Evolutionary conservation across 2,329 filamentous ascomycete genomes (phyloP).

Genomic region (Dactylonectria macrodidyma): DNA sequence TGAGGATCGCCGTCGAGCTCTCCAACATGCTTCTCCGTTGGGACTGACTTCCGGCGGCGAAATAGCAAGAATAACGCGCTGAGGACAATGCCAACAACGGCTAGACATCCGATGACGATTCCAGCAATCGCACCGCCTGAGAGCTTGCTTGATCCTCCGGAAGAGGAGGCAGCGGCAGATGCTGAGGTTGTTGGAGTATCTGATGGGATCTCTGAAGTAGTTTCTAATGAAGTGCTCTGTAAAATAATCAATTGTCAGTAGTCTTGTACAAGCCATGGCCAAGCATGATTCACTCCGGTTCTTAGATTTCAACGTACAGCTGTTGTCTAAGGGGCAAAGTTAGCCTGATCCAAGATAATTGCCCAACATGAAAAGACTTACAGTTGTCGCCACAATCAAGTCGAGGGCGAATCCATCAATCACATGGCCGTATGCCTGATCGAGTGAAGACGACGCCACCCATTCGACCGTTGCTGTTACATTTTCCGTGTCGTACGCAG

Average conservation of each 20-base stretch:
- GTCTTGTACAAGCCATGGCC: background rate
- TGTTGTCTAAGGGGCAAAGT: background rate
- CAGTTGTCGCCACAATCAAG: background rate
- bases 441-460: background rate
- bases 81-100: background rate
- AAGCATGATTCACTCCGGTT: background rate
- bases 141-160: background rate
- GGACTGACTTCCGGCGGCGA: background rate
- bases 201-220: background rate
- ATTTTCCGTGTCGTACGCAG: slow-evolving; percentile 1
- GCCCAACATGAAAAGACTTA: background rate
- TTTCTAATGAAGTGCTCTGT: background rate
- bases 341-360: background rate
- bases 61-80: background rate
- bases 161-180: background rate
- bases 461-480: background rate
- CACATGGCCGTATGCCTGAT: slow-evolving; percentile 15
- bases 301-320: background rate
- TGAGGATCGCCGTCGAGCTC: background rate
- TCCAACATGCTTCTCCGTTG: background rate
- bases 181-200: background rate
- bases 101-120: background rate
- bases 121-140: background rate
- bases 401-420: slow-evolving; percentile 17
- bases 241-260: background rate